Evolutionary conservation across 257 asterid species (phyloP), one percentile per base, ranked within the genome.

Genomic region (Fraxinus anomala): DNA sequence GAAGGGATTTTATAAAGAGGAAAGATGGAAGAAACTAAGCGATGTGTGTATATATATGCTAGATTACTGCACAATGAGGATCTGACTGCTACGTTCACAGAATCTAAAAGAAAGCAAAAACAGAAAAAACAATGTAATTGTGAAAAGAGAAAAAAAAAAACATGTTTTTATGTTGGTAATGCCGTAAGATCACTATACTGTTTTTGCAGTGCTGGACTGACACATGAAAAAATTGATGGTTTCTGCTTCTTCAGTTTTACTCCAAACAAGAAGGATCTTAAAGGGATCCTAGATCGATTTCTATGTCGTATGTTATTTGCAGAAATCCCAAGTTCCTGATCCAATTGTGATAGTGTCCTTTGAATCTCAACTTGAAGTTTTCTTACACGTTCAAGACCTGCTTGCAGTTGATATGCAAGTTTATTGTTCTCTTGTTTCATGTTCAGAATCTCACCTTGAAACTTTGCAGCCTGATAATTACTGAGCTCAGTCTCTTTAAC

Each of bases 231-330:
- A 73, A 87, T 4, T 30, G 91, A 83, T 2, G 81, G 80, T 81
- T 81, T 87, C 72, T 87, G 85, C 80, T 82, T 85, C 83, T 85
- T 85, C 59, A 87, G 72, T 82, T 87, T 87, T 28, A 81, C 91
- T 33, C 89, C 91, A 61, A 87, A 87, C 85, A 87, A 79, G 87
- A 87, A 87, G 33, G 91, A 81, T 66, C 86, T 70, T 72, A 87
- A 82, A n/a, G 91, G 88, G 73, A 87, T 84, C 72, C 37, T 84
- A n/a, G 83, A 76, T 1, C 83, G 83, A 63, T 80, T 70, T 73
- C 80, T 80, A 21, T 81, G 13, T 16, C 39, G 61, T 36, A 74
- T 82, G 5, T 73, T 37, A 23, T 42, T 77, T 12, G 80, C 21
- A 26, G 80, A 34, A 28, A 87, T 74, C 6, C 83, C 88, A 10